Evolutionary conservation across 2,329 filamentous ascomycete species (phyloP), one percentile per base, ranked within the genome.

Genomic region (Neonectria faginata): DNA sequence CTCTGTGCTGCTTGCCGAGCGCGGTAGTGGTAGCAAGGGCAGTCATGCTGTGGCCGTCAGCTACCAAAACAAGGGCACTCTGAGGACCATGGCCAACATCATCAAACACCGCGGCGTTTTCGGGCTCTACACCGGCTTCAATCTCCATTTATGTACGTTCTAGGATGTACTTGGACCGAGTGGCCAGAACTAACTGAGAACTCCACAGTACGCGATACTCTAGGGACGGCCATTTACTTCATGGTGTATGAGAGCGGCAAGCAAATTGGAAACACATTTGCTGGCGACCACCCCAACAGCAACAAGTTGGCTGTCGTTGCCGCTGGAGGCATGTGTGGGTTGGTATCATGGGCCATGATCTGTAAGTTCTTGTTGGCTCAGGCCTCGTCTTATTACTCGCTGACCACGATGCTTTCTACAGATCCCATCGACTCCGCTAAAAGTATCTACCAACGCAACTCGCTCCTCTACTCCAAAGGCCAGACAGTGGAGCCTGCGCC

Each of bases 171-270:
- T 27, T 22, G 11, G 14, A n/a, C 12, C 7, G 18, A 14, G 27
- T 16, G 42, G 39, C 18, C 41, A 12, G 50, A 33, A 39, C 63
- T 70, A 61, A 74, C 63, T 58, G 50, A 67, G 27, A 20, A n/a
- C 22, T 29, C 61, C 33, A 41, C 41, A 92, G 92, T 94, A 73
- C 88, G 93, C 65, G 93, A 97, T 79, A 94, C 92, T 1, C 83
- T 96, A 65, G 93, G 93, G 58, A 97, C 93, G 1, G 88, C 89
- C 31, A 92, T 95, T 62, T 97, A 97, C 78, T 97, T 97, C 75
- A 92, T 92, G 81, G 94, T 93, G 31, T 97, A 97, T 77, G 93
- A 97, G 79, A 94, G 91, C 76, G 88, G 89, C 71, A 97, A 97
- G 76, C 92, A 96, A 77, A 80, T 95, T 25, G 86, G 94, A 67